phyloP scores from a whole-genome alignment of 1,284 basidiomycete species.

The Filobasidium uniguttulatum region DNA sequence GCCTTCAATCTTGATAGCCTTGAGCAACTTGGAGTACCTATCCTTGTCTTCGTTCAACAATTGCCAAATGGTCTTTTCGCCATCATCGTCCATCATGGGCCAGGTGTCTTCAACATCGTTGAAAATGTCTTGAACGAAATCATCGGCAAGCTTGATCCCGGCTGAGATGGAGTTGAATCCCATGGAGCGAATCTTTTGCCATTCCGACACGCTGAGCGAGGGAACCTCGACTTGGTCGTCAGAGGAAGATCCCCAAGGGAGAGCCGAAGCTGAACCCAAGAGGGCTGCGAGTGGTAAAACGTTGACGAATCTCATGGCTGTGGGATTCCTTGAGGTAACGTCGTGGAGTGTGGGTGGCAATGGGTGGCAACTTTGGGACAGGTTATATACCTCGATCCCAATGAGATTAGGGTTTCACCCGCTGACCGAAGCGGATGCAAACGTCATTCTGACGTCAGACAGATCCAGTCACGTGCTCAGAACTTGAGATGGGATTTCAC shows the following conservation, averaged over 20 bases:
- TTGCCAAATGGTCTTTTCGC: conserved; percentile 32
- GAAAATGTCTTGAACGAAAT: conserved; percentile 17
- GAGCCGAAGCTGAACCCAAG: neutral
- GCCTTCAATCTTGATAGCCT: conserved; percentile 3
- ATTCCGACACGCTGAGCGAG: conserved; percentile 24
- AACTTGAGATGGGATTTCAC: too few relatives aligned
- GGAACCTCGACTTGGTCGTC: conserved; percentile 15
- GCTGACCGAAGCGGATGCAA: too few relatives aligned
- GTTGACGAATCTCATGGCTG: conserved; percentile 10
- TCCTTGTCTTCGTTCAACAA: conserved; percentile 22
- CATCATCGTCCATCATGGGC: conserved; percentile 17
- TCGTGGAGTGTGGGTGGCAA: too few relatives aligned
- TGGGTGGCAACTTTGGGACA: too few relatives aligned
- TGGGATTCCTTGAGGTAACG: neutral
- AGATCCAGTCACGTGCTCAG: too few relatives aligned
- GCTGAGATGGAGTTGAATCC: conserved; percentile 21
- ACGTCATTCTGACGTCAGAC: too few relatives aligned
- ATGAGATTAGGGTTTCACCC: too few relatives aligned
- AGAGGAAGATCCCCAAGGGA: conserved; percentile 3
- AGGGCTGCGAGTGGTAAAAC: conserved; percentile 7
- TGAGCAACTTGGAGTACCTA: conserved; percentile 28
- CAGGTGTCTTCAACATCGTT: conserved; percentile 6
- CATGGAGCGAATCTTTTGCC: conserved; percentile 23
- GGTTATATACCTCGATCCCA: too few relatives aligned
- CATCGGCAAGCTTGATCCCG: conserved; percentile 22